phyloP scores from a whole-genome alignment of 495 filamentous ascomycete species.

The Cercophora scortea region DNA sequence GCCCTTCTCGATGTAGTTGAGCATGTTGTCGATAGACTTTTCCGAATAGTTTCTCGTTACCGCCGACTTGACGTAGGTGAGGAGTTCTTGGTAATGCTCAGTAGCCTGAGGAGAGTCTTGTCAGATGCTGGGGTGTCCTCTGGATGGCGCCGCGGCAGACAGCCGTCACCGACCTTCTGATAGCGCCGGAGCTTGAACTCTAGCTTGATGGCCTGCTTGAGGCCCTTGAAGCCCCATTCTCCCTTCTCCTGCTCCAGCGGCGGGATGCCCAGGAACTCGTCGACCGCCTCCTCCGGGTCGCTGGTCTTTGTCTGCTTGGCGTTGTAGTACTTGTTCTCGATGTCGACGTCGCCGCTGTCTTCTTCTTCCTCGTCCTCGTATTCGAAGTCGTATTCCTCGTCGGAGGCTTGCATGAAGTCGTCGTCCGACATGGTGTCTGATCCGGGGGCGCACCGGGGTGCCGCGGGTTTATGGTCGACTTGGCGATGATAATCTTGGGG shows the following conservation, averaged over 20 bases:
- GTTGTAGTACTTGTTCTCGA: slow-evolving; percentile 99
- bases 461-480: background rate
- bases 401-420: slow-evolving; percentile 97
- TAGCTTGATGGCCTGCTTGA: slow-evolving; percentile 96
- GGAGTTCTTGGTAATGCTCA: slow-evolving; percentile 90
- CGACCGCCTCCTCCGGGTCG: slow-evolving; percentile 80
- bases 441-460: background rate
- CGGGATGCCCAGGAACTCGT: slow-evolving; percentile 83
- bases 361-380: slow-evolving; percentile 90
- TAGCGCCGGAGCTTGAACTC: slow-evolving; percentile 86
- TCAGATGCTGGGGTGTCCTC: background rate
- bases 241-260: slow-evolving; percentile 79
- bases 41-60: slow-evolving; percentile 98
- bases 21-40: slow-evolving; percentile 99
- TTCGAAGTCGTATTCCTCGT: slow-evolving; percentile 95
- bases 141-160: too few species aligned
- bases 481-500: background rate
- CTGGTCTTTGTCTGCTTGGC: slow-evolving; percentile 91
- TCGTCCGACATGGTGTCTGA: slow-evolving; percentile 79
- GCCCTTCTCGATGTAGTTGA: slow-evolving; percentile 94
- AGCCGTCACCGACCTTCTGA: slow-evolving; percentile 56
- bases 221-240: slow-evolving; percentile 96
- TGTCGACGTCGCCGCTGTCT: slow-evolving; percentile 79
- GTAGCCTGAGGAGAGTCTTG: slow-evolving; percentile 54
- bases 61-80: slow-evolving; percentile 94